Evolutionary conservation across 1,284 basidiomycete species (phyloP), one percentile per base, ranked within the genome.

Genomic region (Leucoagaricus sp.): DNA sequence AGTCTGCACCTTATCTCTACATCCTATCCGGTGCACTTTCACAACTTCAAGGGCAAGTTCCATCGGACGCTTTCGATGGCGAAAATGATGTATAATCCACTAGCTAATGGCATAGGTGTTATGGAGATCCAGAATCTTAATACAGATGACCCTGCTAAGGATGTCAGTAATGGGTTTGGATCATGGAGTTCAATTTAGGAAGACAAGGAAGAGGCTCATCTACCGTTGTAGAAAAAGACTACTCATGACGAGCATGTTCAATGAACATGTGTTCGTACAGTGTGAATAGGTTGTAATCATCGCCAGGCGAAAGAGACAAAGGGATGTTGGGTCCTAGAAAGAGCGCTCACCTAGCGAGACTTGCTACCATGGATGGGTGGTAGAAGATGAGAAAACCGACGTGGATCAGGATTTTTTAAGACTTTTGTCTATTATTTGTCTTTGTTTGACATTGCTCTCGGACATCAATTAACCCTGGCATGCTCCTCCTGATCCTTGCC

Each of bases 41-140:
- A 26, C 86, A 88, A 65, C 75, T 85, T 61, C 90, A 93, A 73
- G 90, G 90, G 21, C 87, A 92, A 68, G 73, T 91, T 25, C 90
- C 90, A 5, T 69, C 78, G 46, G 88, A 89, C 61, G 91, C 91
- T 7, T 90, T 93, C 65, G 83, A 86, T 45, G 80, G 84, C 50
- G 85, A 85, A 65, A 72, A 73, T 44, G 64, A 65, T 52, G 23
- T 33, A 54, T 67, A 60, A 64, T 52, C 55, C 21, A 48, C 40
- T 58, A 25, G n/a, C n/a, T 49, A 47, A 29, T 53, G 38, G 15
- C 4, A 41, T 21, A 23, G 19, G 3, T 21, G 40, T 21, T 23
- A 4, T 38, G n/a, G 42, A 44, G 34, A 49, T 28, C 44, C 26
- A 44, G 50, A 49, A 34, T 15, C 15, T 26, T 33, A 12, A 29